Conservation (phyloP, 2,329 filamentous ascomycete species). For the Mycocentrospora acerina region DNA sequence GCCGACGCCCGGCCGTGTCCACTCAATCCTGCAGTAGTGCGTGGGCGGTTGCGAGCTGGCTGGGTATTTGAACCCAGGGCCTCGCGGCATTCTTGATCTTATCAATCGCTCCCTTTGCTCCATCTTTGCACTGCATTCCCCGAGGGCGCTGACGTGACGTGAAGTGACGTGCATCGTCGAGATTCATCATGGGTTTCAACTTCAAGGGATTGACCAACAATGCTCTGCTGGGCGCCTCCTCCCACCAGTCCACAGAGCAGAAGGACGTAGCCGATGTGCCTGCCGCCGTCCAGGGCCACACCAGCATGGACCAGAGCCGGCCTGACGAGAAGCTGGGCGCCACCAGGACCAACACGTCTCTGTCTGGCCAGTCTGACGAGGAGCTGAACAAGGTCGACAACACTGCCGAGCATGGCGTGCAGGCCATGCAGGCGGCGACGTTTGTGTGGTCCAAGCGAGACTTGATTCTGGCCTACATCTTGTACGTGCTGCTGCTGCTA, state of each 20-base stretch:
- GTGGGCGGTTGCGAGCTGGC: slow-evolving; percentile 10
- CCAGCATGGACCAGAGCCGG: slow-evolving; percentile 25
- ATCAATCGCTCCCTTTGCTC: slow-evolving; percentile 23
- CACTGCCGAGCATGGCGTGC: slow-evolving; percentile 31
- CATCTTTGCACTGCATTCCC: slow-evolving; percentile 4
- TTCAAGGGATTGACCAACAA: slow-evolving; percentile 34
- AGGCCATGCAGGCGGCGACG: slow-evolving; percentile 31
- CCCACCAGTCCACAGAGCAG: slow-evolving; percentile 15
- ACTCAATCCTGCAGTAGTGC: slow-evolving; percentile 9
- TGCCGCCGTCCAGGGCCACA: slow-evolving; percentile 28
- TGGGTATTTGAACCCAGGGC: slow-evolving; percentile 22
- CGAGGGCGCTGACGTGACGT: too few relatives aligned
- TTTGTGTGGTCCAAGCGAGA: slow-evolving; percentile 30
- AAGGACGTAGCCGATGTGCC: slow-evolving; percentile 32
- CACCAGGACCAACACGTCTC: slow-evolving; percentile 13
- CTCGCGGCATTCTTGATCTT: slow-evolving; percentile 20
- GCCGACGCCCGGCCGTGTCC: slow-evolving; percentile 12
- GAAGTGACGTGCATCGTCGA: neutral
- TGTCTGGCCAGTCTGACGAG: slow-evolving; percentile 25
- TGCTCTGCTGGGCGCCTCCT: slow-evolving; percentile 20
- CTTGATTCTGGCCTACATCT: slow-evolving; percentile 29
- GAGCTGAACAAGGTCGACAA: slow-evolving; percentile 36
- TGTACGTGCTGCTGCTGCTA: slow-evolving; percentile 17
- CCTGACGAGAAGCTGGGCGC: slow-evolving; percentile 32
- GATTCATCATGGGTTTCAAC: slow-evolving; percentile 30